These are phyloP conservation scores for Neostapfia colusana DNA, from an alignment of 176 grass and related monocot genomes.

Conservation along the genomic window DNA sequence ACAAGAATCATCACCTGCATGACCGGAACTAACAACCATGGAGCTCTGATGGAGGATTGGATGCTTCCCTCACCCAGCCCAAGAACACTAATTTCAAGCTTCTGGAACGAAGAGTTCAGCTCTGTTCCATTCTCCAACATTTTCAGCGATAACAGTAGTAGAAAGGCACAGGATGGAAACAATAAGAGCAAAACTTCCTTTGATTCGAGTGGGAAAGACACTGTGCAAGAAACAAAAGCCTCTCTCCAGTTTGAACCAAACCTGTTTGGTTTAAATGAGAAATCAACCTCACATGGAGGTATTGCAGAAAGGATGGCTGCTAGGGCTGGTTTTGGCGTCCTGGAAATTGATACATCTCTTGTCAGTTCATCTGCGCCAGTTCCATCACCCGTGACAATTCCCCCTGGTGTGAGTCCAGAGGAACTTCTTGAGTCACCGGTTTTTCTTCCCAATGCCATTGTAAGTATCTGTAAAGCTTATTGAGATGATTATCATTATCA, in stretches of 20 bases:
- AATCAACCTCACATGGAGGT: slow-evolving; percentile 38
- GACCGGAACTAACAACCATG: slow-evolving; percentile 33
- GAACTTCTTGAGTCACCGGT: slow-evolving; percentile 79
- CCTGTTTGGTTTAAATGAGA: slow-evolving; percentile 41
- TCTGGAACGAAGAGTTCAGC: slow-evolving; percentile 61
- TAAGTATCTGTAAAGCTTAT: slow-evolving; percentile 39
- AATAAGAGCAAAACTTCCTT: slow-evolving; percentile 30
- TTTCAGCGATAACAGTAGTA: slow-evolving; percentile 34
- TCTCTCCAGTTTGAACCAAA: slow-evolving; percentile 44
- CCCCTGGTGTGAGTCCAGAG: slow-evolving; percentile 78
- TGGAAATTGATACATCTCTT: slow-evolving; percentile 63
- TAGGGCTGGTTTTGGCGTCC: slow-evolving; percentile 57
- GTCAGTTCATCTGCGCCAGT: slow-evolving; percentile 45
- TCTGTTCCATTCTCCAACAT: slow-evolving; percentile 41
- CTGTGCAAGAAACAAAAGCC: slow-evolving; percentile 36
- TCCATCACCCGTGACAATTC: slow-evolving; percentile 70
- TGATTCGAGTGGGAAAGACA: slow-evolving; percentile 28
- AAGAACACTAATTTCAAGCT: slow-evolving; percentile 57
- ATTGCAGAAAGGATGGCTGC: slow-evolving; percentile 65
- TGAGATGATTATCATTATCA: neutral
- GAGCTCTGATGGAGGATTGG: slow-evolving; percentile 62
- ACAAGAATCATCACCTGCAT: slow-evolving; percentile 19
- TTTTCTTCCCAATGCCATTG: slow-evolving; percentile 74
- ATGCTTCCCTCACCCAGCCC: slow-evolving; percentile 64
- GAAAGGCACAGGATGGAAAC: slow-evolving; percentile 22